A percentile compares a stretch with the other conserved stretches of the same genome.
Evolutionary conservation across 1,284 basidiomycete genomes (phyloP).

Genomic region (Trametes versicolor): DNA sequence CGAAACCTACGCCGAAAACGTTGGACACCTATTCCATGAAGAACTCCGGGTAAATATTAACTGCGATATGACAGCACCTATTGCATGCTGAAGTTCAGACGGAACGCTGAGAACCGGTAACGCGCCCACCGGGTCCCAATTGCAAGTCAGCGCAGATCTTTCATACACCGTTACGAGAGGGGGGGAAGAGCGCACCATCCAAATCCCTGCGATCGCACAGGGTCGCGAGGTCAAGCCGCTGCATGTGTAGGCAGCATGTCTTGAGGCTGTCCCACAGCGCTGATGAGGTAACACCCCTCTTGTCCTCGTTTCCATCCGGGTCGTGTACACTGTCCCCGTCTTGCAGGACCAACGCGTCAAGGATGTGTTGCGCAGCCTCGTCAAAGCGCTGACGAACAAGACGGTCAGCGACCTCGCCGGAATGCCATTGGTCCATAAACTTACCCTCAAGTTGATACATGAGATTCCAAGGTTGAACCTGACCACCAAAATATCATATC

Average conservation of each 20-base stretch:
- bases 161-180: background rate
- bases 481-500: conserved; percentile 8
- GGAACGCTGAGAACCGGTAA: conserved; percentile 33
- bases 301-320: conserved; percentile 54
- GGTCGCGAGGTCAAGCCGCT: conserved; percentile 75
- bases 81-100: conserved; percentile 38
- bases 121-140: background rate
- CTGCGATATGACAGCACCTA: conserved; percentile 10
- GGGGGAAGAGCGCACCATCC: conserved; percentile 59
- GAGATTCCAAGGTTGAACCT: conserved; percentile 94
- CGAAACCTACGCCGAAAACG: background rate
- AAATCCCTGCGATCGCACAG: conserved; percentile 77
- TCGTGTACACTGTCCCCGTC: conserved; percentile 78
- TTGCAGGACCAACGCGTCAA: conserved; percentile 88
- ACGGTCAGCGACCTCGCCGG: background rate
- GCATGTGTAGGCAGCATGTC: conserved; percentile 82
- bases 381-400: conserved; percentile 67
- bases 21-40: background rate
- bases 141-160: conserved; percentile 9
- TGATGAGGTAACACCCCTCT: conserved; percentile 77
- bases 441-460: conserved; percentile 85
- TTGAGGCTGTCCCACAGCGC: conserved; percentile 88
- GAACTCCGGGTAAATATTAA: background rate
- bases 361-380: conserved; percentile 85
- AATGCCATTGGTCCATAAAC: conserved; percentile 38